Evolutionary conservation across 352 stramenopile species (phyloP).

Genomic region (Phytophthora tentaculata): DNA sequence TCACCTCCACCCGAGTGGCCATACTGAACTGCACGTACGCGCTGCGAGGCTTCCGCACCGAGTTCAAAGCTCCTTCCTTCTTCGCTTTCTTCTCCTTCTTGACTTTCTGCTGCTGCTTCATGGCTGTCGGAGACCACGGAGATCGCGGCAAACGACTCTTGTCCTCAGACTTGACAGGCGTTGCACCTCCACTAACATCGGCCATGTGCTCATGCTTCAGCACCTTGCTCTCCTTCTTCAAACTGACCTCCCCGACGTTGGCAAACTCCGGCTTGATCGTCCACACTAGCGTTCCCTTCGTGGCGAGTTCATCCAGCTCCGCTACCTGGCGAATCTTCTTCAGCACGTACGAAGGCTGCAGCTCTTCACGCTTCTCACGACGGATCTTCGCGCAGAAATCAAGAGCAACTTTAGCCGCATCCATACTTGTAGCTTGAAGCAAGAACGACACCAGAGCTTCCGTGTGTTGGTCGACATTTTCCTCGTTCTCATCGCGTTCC

Average conservation of each 20-base stretch:
- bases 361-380: slow-evolving; percentile 41
- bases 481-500: slow-evolving; percentile 70
- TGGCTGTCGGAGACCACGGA: slow-evolving; percentile 69
- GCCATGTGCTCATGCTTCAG: slow-evolving; percentile 51
- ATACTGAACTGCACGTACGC: slow-evolving; percentile 79
- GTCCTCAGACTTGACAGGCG: slow-evolving; percentile 38
- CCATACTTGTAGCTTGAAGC: slow-evolving; percentile 54
- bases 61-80: slow-evolving; percentile 31
- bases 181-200: slow-evolving; percentile 36
- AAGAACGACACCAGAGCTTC: slow-evolving; percentile 71
- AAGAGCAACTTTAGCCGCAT: slow-evolving; percentile 71
- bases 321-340: slow-evolving; percentile 76
- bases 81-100: slow-evolving; percentile 67
- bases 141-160: slow-evolving; percentile 56
- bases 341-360: slow-evolving; percentile 72
- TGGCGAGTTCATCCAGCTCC: slow-evolving; percentile 52
- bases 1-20: slow-evolving; percentile 63
- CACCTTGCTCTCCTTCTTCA: slow-evolving; percentile 56
- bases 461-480: slow-evolving; percentile 64
- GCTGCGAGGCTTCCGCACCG: slow-evolving; percentile 57
- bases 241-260: slow-evolving; percentile 27
- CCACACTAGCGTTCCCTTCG: slow-evolving; percentile 59
- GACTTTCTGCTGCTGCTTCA: slow-evolving; percentile 61
- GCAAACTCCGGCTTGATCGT: slow-evolving; percentile 57
- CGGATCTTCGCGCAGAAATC: slow-evolving; percentile 70